Percentiles rank a stretch among this genome's conserved stretches.
phyloP scores from a whole-genome alignment of 768 basidiomycete species.

The Phanerochaete sordida region DNA sequence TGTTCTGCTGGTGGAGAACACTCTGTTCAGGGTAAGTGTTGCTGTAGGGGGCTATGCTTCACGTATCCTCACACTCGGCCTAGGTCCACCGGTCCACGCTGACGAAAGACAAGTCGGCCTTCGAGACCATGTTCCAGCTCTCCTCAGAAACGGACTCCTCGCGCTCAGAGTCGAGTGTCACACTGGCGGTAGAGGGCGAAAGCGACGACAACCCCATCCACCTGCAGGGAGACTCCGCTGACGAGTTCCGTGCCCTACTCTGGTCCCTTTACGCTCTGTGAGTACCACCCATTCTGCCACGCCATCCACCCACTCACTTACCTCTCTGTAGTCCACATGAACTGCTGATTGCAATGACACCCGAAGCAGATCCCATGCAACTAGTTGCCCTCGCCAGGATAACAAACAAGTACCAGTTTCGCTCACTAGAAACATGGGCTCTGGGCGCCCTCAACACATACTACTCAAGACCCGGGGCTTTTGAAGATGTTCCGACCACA shows the following conservation, averaged over 20 bases:
- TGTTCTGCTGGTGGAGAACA: constrained; percentile 57
- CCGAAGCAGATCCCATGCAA: constrained; percentile 41
- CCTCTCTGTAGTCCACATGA: constrained; percentile 37
- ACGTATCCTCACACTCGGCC: not conserved
- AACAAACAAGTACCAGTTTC: constrained; percentile 47
- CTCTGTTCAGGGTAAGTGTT: constrained; percentile 60
- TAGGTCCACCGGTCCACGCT: constrained; percentile 15
- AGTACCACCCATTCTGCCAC: constrained; percentile 12
- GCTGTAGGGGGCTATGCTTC: not conserved
- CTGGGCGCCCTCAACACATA: constrained; percentile 35
- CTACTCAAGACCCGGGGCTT: constrained; percentile 29
- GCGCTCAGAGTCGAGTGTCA: constrained; percentile 20
- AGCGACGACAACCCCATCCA: constrained; percentile 33
- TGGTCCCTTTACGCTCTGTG: constrained; percentile 39
- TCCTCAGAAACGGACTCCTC: constrained; percentile 23
- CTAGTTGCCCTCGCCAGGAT: constrained; percentile 46
- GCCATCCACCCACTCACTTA: not conserved
- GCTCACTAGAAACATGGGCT: constrained; percentile 43
- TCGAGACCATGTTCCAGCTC: constrained; percentile 29
- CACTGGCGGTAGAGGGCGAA: constrained; percentile 20
- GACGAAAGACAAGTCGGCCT: constrained; percentile 21
- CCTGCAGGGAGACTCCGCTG: constrained; percentile 34
- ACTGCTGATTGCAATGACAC: constrained; percentile 38
- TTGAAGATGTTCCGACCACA: constrained; percentile 22
- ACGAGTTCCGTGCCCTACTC: constrained; percentile 37